Percentiles rank a stretch among this genome's conserved stretches.
These are phyloP conservation scores for Falciphora oryzae DNA, from an alignment of 2,329 filamentous ascomycete genomes.

Conservation along the genomic window DNA sequence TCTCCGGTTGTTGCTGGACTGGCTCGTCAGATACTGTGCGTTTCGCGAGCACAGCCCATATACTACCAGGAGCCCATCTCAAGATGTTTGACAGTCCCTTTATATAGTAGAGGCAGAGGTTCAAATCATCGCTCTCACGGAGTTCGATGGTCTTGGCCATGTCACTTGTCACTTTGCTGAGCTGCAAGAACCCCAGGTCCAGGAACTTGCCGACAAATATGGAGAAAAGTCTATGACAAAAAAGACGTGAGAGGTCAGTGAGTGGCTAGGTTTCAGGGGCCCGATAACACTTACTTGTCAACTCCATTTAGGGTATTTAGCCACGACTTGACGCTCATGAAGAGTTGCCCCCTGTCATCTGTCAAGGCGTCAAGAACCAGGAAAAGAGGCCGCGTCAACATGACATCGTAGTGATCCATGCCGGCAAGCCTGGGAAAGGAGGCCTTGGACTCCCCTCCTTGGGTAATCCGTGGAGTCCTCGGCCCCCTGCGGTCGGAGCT, in stretches of 20 bases:
- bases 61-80: slow-evolving; percentile 58
- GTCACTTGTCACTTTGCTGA: slow-evolving; percentile 31
- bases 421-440: slow-evolving; percentile 41
- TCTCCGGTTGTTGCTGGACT: background rate
- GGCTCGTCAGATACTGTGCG: slow-evolving; percentile 39
- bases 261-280: background rate
- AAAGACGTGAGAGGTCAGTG: background rate
- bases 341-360: slow-evolving; percentile 67
- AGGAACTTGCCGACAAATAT: slow-evolving; percentile 55
- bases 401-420: slow-evolving; percentile 59
- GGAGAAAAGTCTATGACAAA: slow-evolving; percentile 46
- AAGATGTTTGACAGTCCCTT: slow-evolving; percentile 69
- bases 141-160: slow-evolving; percentile 1
- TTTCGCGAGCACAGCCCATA: slow-evolving; percentile 65
- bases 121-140: slow-evolving; percentile 59
- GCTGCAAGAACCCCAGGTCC: slow-evolving; percentile 46
- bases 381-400: slow-evolving; percentile 77
- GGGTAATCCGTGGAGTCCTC: slow-evolving; percentile 34
- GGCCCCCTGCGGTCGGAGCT: slow-evolving; percentile 41
- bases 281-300: slow-evolving; percentile 47
- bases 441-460: slow-evolving; percentile 17
- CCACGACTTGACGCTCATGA: slow-evolving; percentile 75
- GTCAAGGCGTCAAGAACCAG: slow-evolving; percentile 72
- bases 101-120: slow-evolving; percentile 73
- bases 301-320: slow-evolving; percentile 61